Base-by-base conservation (phyloP, 2,329 filamentous ascomycete genomes). In the Ophiostoma himal-ulmi region DNA sequence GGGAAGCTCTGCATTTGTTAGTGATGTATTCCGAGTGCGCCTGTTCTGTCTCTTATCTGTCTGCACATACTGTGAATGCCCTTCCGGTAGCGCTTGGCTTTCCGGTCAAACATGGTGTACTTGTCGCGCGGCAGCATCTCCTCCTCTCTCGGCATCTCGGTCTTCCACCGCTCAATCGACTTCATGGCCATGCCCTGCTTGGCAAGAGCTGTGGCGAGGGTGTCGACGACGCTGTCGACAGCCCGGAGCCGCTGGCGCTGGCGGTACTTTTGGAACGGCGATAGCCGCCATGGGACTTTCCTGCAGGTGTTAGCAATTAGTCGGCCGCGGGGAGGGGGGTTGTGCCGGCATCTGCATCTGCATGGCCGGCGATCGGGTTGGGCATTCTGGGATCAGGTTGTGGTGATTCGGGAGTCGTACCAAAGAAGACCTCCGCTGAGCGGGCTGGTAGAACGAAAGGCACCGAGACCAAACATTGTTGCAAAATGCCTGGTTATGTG, bases 211-310 rank as follows among this genome's bases (percentile, higher is more conserved):
- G 83, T 86, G 77, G 93, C 91, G 73, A 99, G 81, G 20, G 92
- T 93, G 71, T 91, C 88, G 72, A 99, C 89, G n/a, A 98, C 89
- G 66, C 84, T 85, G 81, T 99, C 95, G 74, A 99, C 94, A 69
- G 90, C 88, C 73, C 91, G 90, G 73, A 97, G 85, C 66, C 94
- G 91, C 79, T 89, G 85, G 74, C 94, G 88, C 77, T 97, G 94
- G 70, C 94, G 90, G 74, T 89, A 87, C 82, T 98, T 98, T 81
- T 97, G 94, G 79, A 92, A 93, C 75, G 88, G 85, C 71, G 95
- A 99, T 78, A 99, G 88, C 73, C 95, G 90, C 94, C 94, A 99
- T 75, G 95, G 95, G 76, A 91, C 93, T 88, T 99, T 99, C 95
- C 92, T 84, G 67, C 1, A 11, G 62, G 60, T 26, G 39, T 68